Base-by-base conservation (phyloP, 257 asterid genomes). In the Solanum pinnatisectum region DNA sequence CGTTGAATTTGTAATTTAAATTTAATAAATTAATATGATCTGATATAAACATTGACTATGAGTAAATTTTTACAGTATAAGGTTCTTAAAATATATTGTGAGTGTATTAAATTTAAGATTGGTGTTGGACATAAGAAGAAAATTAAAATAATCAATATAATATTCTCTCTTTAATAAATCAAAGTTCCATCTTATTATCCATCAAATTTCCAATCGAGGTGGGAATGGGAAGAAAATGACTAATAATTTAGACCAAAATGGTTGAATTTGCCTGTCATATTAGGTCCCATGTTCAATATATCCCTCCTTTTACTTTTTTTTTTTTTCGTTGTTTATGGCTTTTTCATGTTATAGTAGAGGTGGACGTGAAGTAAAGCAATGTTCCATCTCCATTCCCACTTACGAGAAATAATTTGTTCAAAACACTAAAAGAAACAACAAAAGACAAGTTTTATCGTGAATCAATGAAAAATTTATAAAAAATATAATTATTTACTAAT, bases 291-390 rank as follows among this genome's bases (percentile, higher is more conserved):
- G 71, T 82, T 82, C 86, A 82, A 52, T 81, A 78, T 42, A 32
- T 30, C 86, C 20, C 71, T 32, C 44, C 8, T 82, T 82, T 82
- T 33, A 32, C 86, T 52, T 49, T 44, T 10, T 49, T 82, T 9
- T 82, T 79, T 74, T 85, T 8, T 40, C 78, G 68, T 87, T 84
- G 87, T 90, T 86, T 78, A 63, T 87, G 88, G 85, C 84, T 84
- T 89, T 91, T 73, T 22, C 84, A 49, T 82, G 86, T 49, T 82
- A 82, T 88, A 88, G 92, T 90, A 89, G 90, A 84, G 93, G 90
- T 92, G 85, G 93, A 92, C 93, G 91, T 60, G 94, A 93, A 94
- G 95, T 91, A 91, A 95, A 93, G 96, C 91, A 91, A 95, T 89
- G 92, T 90, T 91, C 89, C 92, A 49, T 82, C 86, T 49, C 46